Evolutionary conservation across 495 filamentous ascomycete species (phyloP), one percentile per base, ranked within the genome.

Genomic region (Penicillium riverlandense): DNA sequence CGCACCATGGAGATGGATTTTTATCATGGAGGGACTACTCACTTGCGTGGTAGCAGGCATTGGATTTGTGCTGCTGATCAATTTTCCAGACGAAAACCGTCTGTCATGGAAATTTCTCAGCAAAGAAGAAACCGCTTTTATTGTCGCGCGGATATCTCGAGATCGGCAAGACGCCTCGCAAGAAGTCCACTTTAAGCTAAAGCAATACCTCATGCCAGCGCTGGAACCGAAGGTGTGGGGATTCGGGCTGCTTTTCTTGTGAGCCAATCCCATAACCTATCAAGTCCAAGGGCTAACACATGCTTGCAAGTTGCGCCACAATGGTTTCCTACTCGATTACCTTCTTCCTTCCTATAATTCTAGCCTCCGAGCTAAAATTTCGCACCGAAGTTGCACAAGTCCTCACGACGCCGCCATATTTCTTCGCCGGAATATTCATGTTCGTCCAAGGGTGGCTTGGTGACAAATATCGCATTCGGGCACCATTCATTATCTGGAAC

Each of bases 341-440:
- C 29, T 80, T 75, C 62, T 82, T 81, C 59, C 53, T 82, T 11
- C 79, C 79, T 12, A 66, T 80, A 45, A 82, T 83, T 52, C 69
- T 83, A 2, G 35, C 49, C n/a, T 30, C 14, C 2, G 38, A 45
- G n/a, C 37, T 58, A 38, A 40, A 67, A 15, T 84, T 79, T 63
- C 49, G 38, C 47, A 53, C 71, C 11, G 75, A 55, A 11, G 54
- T 52, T 15, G 45, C 77, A 1, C 77, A 81, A 58, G 77, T 71
- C 56, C 69, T 84, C 1, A 62, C 71, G 22, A 73, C 77, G 0
- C 80, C 80, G 6, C 77, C 77, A 7, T 82, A 79, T 49, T 69
- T 63, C 16, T 60, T 75, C 15, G 76, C 77, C 12, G 74, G 40
- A 16, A 61, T 82, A 38, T 53, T 77, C 50, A 81, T 79, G 71